Base-by-base conservation (phyloP, 192 early-diverging fungal species). In the Rhizophlyctis rosea region DNA sequence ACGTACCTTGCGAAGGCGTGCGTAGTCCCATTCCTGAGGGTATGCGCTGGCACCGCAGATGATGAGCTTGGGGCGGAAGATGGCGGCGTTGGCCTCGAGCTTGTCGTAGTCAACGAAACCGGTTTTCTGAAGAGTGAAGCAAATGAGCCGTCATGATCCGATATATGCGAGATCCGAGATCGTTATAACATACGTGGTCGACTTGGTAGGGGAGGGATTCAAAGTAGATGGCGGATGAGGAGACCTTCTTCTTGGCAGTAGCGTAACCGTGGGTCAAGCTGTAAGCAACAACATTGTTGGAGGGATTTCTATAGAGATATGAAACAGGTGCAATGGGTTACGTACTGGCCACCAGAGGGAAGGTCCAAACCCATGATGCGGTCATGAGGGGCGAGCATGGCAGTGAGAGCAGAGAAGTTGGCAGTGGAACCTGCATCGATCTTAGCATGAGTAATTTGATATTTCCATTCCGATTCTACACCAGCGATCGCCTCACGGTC, bases 171-270 rank as follows among this genome's bases (percentile, higher is more conserved):
- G n/a, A n/a, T n/a, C 18, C 23, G 47, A 48, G 47, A 48, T 48
- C 47, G 18, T n/a, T 48, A 18, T 32, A 54, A 9, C 61, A 34
- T 50, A 69, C 68, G 52, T 57, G 68, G 77, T 96, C 87, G 29
- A 98, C 91, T 73, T 95, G 94, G 84, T 99, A 99, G 54, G 96
- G 95, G 85, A 99, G 88, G 34, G 94, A 96, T 79, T 95, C 91
- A 80, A 98, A 99, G 89, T 96, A 98, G 83, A 99, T 98, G 34
- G 98, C 96, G 67, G 95, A 96, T 49, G 95, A 88, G 31, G 96
- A 98, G 69, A 99, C 91, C 92, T 98, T 99, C 87, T 98, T 99
- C 88, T 99, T 99, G 83, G 91, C 88, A 23, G 98, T 99, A 72
- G 95, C 94, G 77, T 97, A 96, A 33, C 98, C 98, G 81, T 99